Base-by-base conservation (phyloP, 768 basidiomycete genomes). In the Lactarius hengduanensis region DNA sequence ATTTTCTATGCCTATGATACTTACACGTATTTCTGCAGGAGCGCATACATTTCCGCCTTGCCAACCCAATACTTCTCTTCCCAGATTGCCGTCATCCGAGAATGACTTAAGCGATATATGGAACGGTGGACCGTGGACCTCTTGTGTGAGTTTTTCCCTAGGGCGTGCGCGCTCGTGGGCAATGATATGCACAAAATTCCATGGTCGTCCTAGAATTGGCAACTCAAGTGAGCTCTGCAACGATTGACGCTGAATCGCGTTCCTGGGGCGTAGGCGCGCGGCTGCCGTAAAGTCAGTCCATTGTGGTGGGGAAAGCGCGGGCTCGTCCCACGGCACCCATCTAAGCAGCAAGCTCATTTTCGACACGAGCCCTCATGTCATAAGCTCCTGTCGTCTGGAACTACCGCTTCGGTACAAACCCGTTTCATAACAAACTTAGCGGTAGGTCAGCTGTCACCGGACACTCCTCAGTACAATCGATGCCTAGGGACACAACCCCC, bases 1-100 rank as follows among this genome's bases (percentile, higher is more conserved):
- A 16, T 16, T 16, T 57, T 18, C 58, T 50, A 40, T 15, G 34
- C 34, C n/a, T 38, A 26, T 26, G 26, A 26, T 26, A 20, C 36
- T 47, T 59, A 54, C 57, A 59, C 28, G 60, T 66, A 57, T 61
- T 41, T 61, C 45, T n/a, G 41, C 47, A 62, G 41, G 54, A 30
- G 28, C 26, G 5, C 55, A 28, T 34, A 18, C 32, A 26, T n/a
- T 34, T 34, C 41, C n/a, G 20, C 22, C 13, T 22, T 38, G 32
- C 22, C 5, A 28, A 15, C 5, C 41, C 32, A 7, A 34, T 45
- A 15, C 38, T 26, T 40, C 58, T 36, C 59, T 55, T 57, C 43
- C 28, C 22, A 36, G 43, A 43, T 50, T 20, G 47, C 58, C 50
- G 50, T 58, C 11, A 58, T 64, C 53, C 10, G 13, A 60, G 45